Conservation (phyloP, 495 filamentous ascomycete genomes). For the Parathielavia appendiculata region DNA sequence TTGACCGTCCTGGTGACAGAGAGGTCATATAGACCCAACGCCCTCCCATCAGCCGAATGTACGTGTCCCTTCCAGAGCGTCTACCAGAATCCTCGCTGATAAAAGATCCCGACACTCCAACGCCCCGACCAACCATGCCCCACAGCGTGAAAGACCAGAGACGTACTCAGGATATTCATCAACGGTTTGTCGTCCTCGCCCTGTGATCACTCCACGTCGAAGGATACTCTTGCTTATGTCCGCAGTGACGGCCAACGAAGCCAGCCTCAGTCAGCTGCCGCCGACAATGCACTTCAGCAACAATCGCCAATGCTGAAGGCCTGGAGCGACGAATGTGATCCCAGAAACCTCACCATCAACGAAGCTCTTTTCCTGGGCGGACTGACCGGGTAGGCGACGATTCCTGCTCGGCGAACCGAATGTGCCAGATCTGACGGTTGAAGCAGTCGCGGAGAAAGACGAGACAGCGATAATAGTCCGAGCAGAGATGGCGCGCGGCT, state of each 20-base stretch:
- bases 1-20: neutral
- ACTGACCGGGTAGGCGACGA: slow-evolving; percentile 3
- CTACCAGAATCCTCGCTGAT: slow-evolving; percentile 3
- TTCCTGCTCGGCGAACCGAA: neutral
- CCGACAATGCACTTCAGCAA: neutral
- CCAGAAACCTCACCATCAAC: slow-evolving; percentile 37
- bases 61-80: neutral
- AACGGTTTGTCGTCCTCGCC: slow-evolving; percentile 20
- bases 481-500: neutral
- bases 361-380: slow-evolving; percentile 28
- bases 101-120: neutral
- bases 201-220: neutral
- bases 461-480: neutral
- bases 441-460: neutral
- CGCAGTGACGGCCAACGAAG: slow-evolving; percentile 9
- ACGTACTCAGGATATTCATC: neutral
- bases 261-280: neutral
- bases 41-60: neutral
- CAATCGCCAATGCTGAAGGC: slow-evolving; percentile 34
- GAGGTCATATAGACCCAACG: slow-evolving; percentile 8
- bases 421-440: neutral
- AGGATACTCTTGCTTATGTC: slow-evolving; percentile 6
- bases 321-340: slow-evolving; percentile 35
- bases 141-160: slow-evolving; percentile 18
- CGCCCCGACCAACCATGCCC: slow-evolving; percentile 20